phyloP scores from a whole-genome alignment of 108 stramenopile species.

The Stephanodiscus minutulus region DNA sequence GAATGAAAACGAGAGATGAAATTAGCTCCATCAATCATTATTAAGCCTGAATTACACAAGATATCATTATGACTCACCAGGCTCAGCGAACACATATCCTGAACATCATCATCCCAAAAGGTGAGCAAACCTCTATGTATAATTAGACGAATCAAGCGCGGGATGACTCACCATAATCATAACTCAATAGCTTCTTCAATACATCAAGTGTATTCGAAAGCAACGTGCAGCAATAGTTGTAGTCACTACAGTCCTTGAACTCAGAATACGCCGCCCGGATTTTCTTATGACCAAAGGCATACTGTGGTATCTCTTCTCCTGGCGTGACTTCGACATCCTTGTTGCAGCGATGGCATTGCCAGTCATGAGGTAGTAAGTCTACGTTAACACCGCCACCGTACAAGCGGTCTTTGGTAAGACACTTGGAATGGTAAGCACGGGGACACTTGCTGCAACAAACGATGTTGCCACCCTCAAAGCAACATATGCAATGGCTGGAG shows the following conservation, averaged over 20 bases:
- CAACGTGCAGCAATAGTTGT: slow-evolving; percentile 23
- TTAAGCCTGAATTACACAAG: neutral
- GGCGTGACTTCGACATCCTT: slow-evolving; percentile 13
- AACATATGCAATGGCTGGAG: slow-evolving; percentile 42
- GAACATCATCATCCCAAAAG: neutral
- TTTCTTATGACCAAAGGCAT: slow-evolving; percentile 17
- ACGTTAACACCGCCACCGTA: slow-evolving; percentile 8
- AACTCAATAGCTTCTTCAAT: slow-evolving; percentile 29
- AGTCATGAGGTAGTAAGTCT: slow-evolving; percentile 27
- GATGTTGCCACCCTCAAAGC: slow-evolving; percentile 33
- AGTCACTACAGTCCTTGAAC: slow-evolving; percentile 31
- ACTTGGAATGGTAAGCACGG: slow-evolving; percentile 34
- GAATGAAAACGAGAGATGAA: neutral
- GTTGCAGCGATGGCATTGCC: slow-evolving; percentile 43
- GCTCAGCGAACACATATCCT: slow-evolving; percentile 40
- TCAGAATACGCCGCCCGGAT: slow-evolving; percentile 38
- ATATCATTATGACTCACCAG: slow-evolving; percentile 20
- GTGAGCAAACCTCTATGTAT: neutral
- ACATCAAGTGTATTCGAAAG: slow-evolving; percentile 24
- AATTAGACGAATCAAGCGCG: neutral
- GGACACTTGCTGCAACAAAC: slow-evolving; percentile 44
- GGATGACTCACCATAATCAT: slow-evolving; percentile 28
- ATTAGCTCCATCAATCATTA: neutral
- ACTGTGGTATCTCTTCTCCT: slow-evolving; percentile 33
- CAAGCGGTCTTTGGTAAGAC: slow-evolving; percentile 27